A percentile compares a stretch with the other conserved stretches of the same genome.
Conservation (phyloP, 129 eudicot genomes). For the Pseudognaphalium luteoalbum region DNA sequence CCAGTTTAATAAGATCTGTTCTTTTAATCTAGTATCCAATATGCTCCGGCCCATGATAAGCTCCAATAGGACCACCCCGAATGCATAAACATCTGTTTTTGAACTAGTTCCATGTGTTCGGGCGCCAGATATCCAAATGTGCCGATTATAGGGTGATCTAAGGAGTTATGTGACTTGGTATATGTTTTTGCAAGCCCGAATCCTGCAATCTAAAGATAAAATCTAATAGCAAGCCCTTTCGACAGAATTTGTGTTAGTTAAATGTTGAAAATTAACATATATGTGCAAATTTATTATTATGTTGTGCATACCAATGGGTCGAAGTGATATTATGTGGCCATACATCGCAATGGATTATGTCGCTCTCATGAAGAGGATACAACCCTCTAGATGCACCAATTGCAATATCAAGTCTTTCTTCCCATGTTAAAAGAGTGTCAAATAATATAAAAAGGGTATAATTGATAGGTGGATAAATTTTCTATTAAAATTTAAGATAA, state of each 20-base stretch:
- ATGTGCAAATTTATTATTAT: not conserved
- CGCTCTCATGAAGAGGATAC: too few relatives aligned
- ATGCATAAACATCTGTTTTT: constrained; percentile 46
- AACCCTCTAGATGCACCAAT: too few relatives aligned
- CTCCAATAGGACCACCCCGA: constrained; percentile 41
- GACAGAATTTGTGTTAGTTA: not conserved
- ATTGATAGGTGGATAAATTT: too few relatives aligned
- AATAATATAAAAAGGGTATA: too few relatives aligned
- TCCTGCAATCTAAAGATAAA: constrained; percentile 33
- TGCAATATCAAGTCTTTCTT: too few relatives aligned
- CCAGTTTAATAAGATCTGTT: constrained; percentile 39
- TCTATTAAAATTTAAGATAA: too few relatives aligned
- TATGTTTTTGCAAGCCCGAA: constrained; percentile 40
- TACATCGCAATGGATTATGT: constrained; percentile 45
- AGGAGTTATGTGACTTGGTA: constrained; percentile 11
- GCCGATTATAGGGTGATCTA: constrained; percentile 30
- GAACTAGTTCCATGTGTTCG: constrained; percentile 41
- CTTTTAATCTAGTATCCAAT: constrained; percentile 32
- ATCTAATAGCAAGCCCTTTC: too few relatives aligned
- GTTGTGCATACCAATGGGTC: constrained; percentile 38
- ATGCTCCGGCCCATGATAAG: constrained; percentile 38
- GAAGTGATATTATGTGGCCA: constrained; percentile 39
- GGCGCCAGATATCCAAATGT: constrained; percentile 48
- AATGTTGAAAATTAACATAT: not conserved
- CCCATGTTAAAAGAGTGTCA: too few relatives aligned